Evolutionary conservation across 495 filamentous ascomycete genomes (phyloP), one percentile per base, ranked within the genome.

Genomic region (Parathielavia appendiculata): DNA sequence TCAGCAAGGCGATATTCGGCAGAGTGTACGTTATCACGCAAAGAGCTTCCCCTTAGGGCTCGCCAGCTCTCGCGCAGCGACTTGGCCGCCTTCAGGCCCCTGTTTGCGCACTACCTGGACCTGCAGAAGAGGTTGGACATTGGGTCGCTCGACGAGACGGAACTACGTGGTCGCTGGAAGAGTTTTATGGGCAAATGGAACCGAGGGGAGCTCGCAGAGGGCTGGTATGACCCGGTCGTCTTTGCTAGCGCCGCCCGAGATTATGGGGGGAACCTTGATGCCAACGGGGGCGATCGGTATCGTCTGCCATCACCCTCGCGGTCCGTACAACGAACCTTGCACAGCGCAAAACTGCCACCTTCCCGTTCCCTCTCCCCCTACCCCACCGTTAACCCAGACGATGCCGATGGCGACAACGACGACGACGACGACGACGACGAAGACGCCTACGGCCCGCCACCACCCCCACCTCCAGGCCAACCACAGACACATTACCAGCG

Each of bases 161-260:
- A 97, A 66, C 68, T 83, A 0, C 85, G 81, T 47, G 93, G 92
- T 1, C 75, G 93, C 40, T 98, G 92, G 90, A 96, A 96, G 75
- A 92, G 91, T 68, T 98, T 97, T 66, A 69, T 90, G 14, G 74
- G 81, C 3, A 92, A 91, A 79, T 98, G 93, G 93, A 98, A 98
- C 76, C 85, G 83, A 68, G 90, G 88, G 74, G 91, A 95, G 78
- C 78, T 98, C 54, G 87, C 90, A 2, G 86, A 91, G 70, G 91
- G 91, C 23, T 98, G 93, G 92, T 98, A 98, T 70, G 88, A 91
- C 63, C 86, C 91, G 20, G 74, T 71, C 62, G 84, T 79, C 2
- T 75, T 86, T 20, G 68, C 77, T 40, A 81, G 47, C 36, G 55
- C 55, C 17, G 26, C 13, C 0, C 16, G 12, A 0, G 55, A 57